Evolutionary conservation across 2,329 filamentous ascomycete species (phyloP).

Genomic region (Fusarium sp.): DNA sequence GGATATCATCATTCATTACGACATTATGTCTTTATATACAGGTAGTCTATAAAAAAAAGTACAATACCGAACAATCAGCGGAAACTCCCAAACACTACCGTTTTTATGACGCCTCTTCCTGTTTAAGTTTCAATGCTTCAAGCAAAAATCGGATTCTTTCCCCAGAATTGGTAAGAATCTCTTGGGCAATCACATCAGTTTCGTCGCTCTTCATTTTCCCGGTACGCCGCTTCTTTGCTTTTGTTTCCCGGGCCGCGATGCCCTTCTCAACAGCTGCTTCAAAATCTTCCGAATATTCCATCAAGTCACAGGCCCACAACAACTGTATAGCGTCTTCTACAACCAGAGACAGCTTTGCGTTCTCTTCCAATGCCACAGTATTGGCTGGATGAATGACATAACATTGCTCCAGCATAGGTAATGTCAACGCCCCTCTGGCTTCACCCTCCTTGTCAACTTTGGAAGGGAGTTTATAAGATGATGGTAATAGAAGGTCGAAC

Average conservation of each 20-base stretch:
- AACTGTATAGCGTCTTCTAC: conserved; percentile 74
- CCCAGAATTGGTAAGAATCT: conserved; percentile 59
- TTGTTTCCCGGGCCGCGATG: conserved; percentile 61
- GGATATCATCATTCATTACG: conserved; percentile 43
- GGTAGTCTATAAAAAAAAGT: conserved; percentile 41
- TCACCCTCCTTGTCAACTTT: conserved; percentile 54
- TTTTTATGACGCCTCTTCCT: conserved; percentile 31
- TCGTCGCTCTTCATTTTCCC: conserved; percentile 50
- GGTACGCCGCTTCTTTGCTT: conserved; percentile 57
- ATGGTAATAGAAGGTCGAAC: conserved; percentile 59
- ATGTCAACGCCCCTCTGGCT: conserved; percentile 55
- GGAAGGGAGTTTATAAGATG: conserved; percentile 56
- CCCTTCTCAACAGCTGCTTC: conserved; percentile 58
- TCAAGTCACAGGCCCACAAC: conserved; percentile 54
- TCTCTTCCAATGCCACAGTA: conserved; percentile 70
- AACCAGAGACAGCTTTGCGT: conserved; percentile 77
- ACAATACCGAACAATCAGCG: conserved; percentile 24
- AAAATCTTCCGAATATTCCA: conserved; percentile 54
- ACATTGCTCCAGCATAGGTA: conserved; percentile 63
- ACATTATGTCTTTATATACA: conserved; percentile 38
- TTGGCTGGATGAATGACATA: conserved; percentile 76
- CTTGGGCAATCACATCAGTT: conserved; percentile 57
- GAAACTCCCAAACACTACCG: background rate
- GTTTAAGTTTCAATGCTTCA: conserved; percentile 49
- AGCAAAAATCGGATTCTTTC: conserved; percentile 57